phyloP scores from a whole-genome alignment of 2,329 filamentous ascomycete genomes.

The Botrytis medusae region DNA sequence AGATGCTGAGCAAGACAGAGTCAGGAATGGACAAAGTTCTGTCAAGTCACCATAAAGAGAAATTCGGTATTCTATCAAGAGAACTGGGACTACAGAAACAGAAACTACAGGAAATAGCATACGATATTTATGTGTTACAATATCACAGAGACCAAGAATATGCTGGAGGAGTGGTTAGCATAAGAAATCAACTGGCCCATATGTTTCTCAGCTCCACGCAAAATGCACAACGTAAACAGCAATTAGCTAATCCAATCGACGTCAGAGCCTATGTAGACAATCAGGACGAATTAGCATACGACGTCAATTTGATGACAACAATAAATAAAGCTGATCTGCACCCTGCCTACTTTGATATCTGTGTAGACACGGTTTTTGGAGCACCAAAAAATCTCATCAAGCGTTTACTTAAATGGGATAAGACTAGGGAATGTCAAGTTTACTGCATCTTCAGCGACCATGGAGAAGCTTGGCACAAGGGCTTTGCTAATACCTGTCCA shows the following conservation, averaged over 20 bases:
- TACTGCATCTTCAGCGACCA: neutral
- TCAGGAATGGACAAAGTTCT: neutral
- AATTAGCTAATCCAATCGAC: neutral
- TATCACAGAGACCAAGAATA: neutral
- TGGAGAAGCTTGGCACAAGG: neutral
- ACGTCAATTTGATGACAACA: neutral
- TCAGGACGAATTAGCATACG: neutral
- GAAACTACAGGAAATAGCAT: neutral
- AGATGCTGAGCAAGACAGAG: neutral
- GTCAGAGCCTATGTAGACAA: neutral
- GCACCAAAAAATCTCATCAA: neutral
- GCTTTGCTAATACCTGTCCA: neutral
- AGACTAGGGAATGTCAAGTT: neutral
- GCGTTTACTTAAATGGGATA: neutral
- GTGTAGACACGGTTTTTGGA: neutral
- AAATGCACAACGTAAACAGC: neutral
- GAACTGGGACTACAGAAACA: too few relatives aligned
- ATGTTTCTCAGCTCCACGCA: neutral
- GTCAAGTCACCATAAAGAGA: too few relatives aligned
- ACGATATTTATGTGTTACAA: neutral
- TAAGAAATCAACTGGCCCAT: neutral
- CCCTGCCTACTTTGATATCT: neutral
- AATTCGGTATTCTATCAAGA: too few relatives aligned
- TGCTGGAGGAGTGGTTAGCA: neutral
- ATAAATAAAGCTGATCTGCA: neutral